Conservation (phyloP, 1,139 yeast species). For the Spathaspora sp. region DNA sequence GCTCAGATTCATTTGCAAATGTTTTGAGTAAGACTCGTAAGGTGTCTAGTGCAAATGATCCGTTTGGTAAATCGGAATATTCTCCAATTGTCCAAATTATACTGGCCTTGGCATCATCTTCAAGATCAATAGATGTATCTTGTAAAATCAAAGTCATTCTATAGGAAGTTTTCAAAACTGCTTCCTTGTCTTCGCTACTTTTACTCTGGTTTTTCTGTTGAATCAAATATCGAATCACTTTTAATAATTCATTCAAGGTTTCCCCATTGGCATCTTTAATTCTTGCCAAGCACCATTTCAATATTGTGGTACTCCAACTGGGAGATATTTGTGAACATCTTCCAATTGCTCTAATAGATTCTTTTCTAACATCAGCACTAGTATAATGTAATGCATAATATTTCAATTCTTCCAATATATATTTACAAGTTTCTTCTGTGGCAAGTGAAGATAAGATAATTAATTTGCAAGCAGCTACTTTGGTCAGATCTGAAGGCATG, state of each 20-base stretch:
- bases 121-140: slow-evolving; percentile 27
- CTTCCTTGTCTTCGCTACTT: slow-evolving; percentile 23
- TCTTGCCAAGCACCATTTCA: slow-evolving; percentile 44
- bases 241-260: slow-evolving; percentile 58
- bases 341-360: slow-evolving; percentile 61
- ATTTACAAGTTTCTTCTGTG: slow-evolving; percentile 49
- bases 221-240: slow-evolving; percentile 69
- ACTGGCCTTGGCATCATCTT: slow-evolving; percentile 69
- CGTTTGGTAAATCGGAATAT: slow-evolving; percentile 45
- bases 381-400: slow-evolving; percentile 52
- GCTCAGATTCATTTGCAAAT: slow-evolving; percentile 56
- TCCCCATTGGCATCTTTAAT: slow-evolving; percentile 26
- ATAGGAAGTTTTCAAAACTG: slow-evolving; percentile 34
- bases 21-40: slow-evolving; percentile 56
- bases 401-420: slow-evolving; percentile 66
- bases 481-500: slow-evolving; percentile 53
- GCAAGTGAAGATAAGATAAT: slow-evolving; percentile 61
- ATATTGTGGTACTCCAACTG: slow-evolving; percentile 35
- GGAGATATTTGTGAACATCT: slow-evolving; percentile 43
- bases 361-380: slow-evolving; percentile 39
- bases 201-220: slow-evolving; percentile 47
- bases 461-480: slow-evolving; percentile 57
- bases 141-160: slow-evolving; percentile 34
- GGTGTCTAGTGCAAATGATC: slow-evolving; percentile 71
- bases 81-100: slow-evolving; percentile 93